Evolutionary conservation across 331 rosid genomes (phyloP), one percentile per base, ranked within the genome.

Genomic region (Arachis monticola): DNA sequence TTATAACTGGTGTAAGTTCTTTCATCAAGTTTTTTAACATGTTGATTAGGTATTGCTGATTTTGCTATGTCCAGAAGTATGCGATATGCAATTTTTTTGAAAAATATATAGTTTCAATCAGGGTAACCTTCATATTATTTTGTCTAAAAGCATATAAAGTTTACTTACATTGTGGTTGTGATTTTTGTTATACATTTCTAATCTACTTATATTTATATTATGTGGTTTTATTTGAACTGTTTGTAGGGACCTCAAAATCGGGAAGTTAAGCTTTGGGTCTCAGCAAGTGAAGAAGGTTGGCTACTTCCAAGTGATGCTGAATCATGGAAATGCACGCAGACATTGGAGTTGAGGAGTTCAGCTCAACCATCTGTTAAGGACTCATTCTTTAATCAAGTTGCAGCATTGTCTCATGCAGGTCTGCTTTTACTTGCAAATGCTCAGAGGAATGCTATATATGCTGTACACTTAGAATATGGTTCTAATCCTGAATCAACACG

Each of bases 391-490:
- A 96, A 96, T 80, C 99, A 96, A 87, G 93, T 96, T 69, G 92
- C 84, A 56, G 92, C 96, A 59, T 76, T 96, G 79, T 77, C 97
- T 60, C 91, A 87, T 75, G 96, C 97, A 78, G 98, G 98, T 70
- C 92, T 96, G 83, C 92, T 96, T 67, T 79, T 96, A 74, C 89
- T 96, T 86, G 99, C 98, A 77, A 96, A 92, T 92, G 98, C 99
- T 46, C 92, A 96, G 87, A 96, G 86, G 89, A 96, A 96, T 85
- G 97, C 99, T 72, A 96, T 96, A 76, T 96, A 96, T 87, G 98
- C 93, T 47, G 89, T 88, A 62, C 99, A 96, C 85, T 60, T 92
- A 57, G 98, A 88, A 57, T 96, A 92, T 82, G 94, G 97, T 70
- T 81, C 86, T 67, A 87, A 89, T 81, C 98, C 99, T 38, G 87